These are phyloP conservation scores for Arachis monticola DNA, from an alignment of 331 rosid genomes.

Conservation along the genomic window DNA sequence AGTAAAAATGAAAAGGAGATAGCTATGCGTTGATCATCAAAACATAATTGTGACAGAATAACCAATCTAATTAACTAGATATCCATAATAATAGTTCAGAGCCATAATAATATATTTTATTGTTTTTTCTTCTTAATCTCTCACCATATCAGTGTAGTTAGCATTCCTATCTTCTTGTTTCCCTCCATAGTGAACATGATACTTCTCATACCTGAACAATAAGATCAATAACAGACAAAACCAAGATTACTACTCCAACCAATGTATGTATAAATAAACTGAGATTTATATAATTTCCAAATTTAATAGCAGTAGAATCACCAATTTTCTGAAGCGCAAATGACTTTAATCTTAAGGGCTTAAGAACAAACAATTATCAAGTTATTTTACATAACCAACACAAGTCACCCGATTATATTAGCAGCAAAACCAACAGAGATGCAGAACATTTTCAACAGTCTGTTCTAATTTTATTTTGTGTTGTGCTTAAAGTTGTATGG, in stretches of 20 bases:
- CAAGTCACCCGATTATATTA: background rate
- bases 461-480: background rate
- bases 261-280: background rate
- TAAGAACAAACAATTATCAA: too few relatives aligned
- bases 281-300: background rate
- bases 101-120: background rate
- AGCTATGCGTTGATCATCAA: background rate
- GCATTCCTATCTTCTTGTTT: conserved; percentile 79
- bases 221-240: conserved; percentile 23
- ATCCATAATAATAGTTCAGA: conserved; percentile 10
- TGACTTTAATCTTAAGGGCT: too few relatives aligned
- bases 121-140: conserved; percentile 17
- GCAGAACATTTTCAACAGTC: background rate
- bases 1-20: background rate
- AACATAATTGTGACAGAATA: background rate
- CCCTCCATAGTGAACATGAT: conserved; percentile 85
- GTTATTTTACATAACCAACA: background rate
- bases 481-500: too few relatives aligned
- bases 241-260: background rate
- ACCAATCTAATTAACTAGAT: background rate
- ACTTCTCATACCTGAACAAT: conserved; percentile 82
- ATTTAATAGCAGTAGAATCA: background rate
- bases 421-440: background rate
- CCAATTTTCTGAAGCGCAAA: background rate
- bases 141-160: conserved; percentile 85